A percentile compares a stretch with the other conserved stretches of the same genome.
These are phyloP conservation scores for Leishmania mexicana DNA, from an alignment of 208 protist species.

Conservation along the genomic window DNA sequence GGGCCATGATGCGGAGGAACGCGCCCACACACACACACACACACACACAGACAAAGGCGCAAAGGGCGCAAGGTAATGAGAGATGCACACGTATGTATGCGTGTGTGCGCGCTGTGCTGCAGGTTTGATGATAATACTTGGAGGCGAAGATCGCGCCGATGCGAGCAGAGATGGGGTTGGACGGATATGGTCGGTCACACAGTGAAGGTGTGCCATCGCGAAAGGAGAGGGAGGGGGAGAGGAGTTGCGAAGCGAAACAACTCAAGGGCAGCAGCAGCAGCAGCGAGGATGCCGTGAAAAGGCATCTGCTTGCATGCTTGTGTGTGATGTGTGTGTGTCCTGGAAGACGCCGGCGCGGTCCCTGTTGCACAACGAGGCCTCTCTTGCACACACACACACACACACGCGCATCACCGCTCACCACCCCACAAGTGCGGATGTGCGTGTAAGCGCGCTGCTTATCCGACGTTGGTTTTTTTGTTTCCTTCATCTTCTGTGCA, in stretches of 20 bases:
- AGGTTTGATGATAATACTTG: background rate
- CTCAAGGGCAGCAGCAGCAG: background rate
- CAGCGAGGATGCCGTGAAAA: background rate
- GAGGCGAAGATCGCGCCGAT: background rate
- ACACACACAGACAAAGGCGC: background rate
- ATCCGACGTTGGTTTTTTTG: too few species aligned
- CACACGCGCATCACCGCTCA: background rate
- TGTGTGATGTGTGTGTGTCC: background rate
- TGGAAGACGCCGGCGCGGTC: background rate
- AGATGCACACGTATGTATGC: background rate
- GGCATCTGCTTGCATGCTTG: background rate
- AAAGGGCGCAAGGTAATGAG: background rate
- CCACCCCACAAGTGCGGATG: background rate
- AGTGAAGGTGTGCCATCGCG: too few species aligned
- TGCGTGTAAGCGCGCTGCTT: background rate
- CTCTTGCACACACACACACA: background rate
- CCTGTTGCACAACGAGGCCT: background rate
- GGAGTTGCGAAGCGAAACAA: background rate
- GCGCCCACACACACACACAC: background rate
- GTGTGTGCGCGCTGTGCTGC: background rate
- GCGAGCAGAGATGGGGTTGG: background rate
- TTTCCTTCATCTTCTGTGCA: too few species aligned
- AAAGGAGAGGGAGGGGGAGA: background rate
- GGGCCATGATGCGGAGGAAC: slow-evolving; percentile 44
- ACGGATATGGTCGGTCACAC: background rate